A percentile compares a stretch with the other conserved stretches of the same genome.
Evolutionary conservation across 768 basidiomycete genomes (phyloP).

Genomic region (Amanita polypyramis): DNA sequence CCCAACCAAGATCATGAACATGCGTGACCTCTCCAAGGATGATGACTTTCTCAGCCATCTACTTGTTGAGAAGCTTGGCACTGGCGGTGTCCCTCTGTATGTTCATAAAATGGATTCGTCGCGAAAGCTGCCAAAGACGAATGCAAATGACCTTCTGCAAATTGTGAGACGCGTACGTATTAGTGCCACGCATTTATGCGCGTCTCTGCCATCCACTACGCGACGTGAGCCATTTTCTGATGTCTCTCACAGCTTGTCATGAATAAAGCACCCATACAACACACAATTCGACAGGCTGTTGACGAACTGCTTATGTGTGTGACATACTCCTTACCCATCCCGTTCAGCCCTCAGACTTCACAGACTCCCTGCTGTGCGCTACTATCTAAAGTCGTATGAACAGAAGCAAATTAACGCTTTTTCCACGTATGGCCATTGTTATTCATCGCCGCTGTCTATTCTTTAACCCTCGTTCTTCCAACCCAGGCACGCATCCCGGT

Average conservation of each 20-base stretch:
- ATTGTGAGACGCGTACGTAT: slow-evolving; percentile 68
- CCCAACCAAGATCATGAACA: slow-evolving; percentile 84
- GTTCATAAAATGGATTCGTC: slow-evolving; percentile 87
- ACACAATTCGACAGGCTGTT: slow-evolving; percentile 59
- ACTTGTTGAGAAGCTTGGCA: slow-evolving; percentile 82
- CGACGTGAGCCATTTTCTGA: slow-evolving; percentile 15
- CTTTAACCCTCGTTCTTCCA: slow-evolving; percentile 14
- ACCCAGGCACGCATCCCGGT: slow-evolving; percentile 74
- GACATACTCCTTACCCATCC: slow-evolving; percentile 11
- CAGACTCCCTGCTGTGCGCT: slow-evolving; percentile 67
- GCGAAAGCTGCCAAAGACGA: slow-evolving; percentile 67
- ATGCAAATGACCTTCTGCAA: slow-evolving; percentile 53
- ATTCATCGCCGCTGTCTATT: slow-evolving; percentile 12
- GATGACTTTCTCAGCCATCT: slow-evolving; percentile 88
- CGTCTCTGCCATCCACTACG: slow-evolving; percentile 15
- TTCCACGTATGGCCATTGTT: slow-evolving; percentile 63
- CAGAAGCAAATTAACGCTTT: slow-evolving; percentile 88
- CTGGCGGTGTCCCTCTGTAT: slow-evolving; percentile 65
- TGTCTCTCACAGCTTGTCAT: slow-evolving; percentile 41
- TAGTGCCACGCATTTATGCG: slow-evolving; percentile 12
- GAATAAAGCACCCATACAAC: slow-evolving; percentile 42
- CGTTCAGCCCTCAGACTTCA: slow-evolving; percentile 12
- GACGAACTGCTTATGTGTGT: slow-evolving; percentile 71
- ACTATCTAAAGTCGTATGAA: slow-evolving; percentile 64
- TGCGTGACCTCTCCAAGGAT: slow-evolving; percentile 82